Base-by-base conservation (phyloP, 1,284 basidiomycete species). In the Erythrobasidium hasegawianum region DNA sequence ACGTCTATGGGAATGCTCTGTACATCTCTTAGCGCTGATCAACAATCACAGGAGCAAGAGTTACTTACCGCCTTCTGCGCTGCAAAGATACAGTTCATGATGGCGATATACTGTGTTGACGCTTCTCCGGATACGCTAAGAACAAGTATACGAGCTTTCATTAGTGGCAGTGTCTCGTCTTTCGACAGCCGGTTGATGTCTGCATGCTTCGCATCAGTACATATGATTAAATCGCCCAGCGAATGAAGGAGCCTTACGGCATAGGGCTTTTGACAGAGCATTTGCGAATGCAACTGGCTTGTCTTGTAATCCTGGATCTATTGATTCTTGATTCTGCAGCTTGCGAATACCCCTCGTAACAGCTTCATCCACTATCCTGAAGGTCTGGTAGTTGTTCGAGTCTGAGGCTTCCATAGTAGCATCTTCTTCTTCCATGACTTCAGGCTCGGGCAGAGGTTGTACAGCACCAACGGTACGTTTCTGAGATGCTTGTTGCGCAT, bases 31-130 rank as follows among this genome's bases (percentile, higher is more conserved):
- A n/a, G n/a, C n/a, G n/a, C n/a, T 53, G 29, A 26, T 3, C 20
- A 50, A 33, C 38, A 5, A 50, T 13, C 9, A 11, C 8, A 29
- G 13, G 0, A 53, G 45, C 13, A 14, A 16, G 13, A 16, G 8
- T 14, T 60, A 79, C 84, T 72, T 70, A 89, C 92, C 66, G 91
- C 83, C 80, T 98, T 98, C 77, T 99, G 96, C 0, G 96, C 96
- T 2, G 93, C 94, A 79, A 99, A 99, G 59, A 98, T 97, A 65
- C 92, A 89, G 77, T 98, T 98, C 96, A 99, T 99, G 77, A 98
- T 86, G 11, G 95, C 90, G 59, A 98, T 95, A 77, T 95, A 95
- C 27, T 90, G 88, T 1, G 87, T 84, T 7, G 89, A 87, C 16
- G 87, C 82, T 77, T 93, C 89, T 1, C 89, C 89, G 0, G 94